A percentile compares a stretch with the other conserved stretches of the same genome.
phyloP scores from a whole-genome alignment of 768 basidiomycete species.

The Lentinus brumalis region DNA sequence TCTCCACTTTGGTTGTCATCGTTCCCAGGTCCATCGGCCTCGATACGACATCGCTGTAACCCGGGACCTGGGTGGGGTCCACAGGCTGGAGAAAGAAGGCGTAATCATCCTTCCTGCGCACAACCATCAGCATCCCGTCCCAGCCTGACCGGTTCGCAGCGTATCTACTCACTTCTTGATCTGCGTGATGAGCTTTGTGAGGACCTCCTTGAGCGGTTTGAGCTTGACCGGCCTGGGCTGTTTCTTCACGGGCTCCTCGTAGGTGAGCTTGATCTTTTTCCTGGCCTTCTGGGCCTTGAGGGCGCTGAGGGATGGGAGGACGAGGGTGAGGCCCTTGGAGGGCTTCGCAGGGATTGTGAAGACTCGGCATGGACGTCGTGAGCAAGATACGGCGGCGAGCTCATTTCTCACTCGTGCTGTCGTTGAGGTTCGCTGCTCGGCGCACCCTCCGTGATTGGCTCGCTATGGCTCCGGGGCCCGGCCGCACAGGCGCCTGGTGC shows the following conservation, averaged over 20 bases:
- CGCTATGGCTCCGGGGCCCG: constrained; percentile 10
- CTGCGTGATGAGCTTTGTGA: constrained; percentile 64
- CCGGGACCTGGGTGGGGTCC: constrained; percentile 57
- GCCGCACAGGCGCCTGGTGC: not conserved
- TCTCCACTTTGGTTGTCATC: constrained; percentile 75
- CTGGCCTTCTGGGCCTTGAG: constrained; percentile 54
- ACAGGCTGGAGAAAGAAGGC: constrained; percentile 80
- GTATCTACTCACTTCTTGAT: constrained; percentile 65
- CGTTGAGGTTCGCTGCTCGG: constrained; percentile 20
- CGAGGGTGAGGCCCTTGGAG: constrained; percentile 59
- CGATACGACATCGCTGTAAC: constrained; percentile 70
- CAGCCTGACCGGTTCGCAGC: not conserved
- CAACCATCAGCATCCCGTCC: constrained; percentile 7
- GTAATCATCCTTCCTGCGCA: constrained; percentile 80
- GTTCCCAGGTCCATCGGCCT: constrained; percentile 93
- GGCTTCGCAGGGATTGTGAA: constrained; percentile 27
- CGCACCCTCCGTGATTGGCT: constrained; percentile 21
- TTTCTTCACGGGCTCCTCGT: constrained; percentile 36
- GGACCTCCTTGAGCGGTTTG: constrained; percentile 78
- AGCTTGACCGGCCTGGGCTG: constrained; percentile 64
- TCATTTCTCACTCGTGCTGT: constrained; percentile 14
- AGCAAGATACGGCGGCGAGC: constrained; percentile 24
- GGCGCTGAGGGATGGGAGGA: constrained; percentile 69
- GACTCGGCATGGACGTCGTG: constrained; percentile 35
- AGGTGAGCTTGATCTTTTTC: constrained; percentile 28